Conservation (phyloP, 2,329 filamentous ascomycete genomes). For the Nannizziopsis barbatae region DNA sequence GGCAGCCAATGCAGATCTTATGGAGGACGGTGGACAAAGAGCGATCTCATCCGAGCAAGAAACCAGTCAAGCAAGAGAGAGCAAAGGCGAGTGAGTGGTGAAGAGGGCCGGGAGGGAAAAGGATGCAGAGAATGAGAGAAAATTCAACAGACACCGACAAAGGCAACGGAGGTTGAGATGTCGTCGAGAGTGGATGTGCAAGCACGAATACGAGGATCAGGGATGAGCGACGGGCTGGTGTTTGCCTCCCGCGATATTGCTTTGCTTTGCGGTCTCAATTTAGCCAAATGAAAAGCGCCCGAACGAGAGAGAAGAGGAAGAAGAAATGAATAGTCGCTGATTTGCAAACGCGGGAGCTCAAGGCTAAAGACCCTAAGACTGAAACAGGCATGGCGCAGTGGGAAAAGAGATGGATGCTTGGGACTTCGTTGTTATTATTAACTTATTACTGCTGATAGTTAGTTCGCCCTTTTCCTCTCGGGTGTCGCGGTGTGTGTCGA, state of each 20-base stretch:
- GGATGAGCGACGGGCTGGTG: background rate
- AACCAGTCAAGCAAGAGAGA: background rate
- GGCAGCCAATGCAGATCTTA: too few relatives aligned
- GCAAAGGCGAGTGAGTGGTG: background rate
- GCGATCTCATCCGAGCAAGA: background rate
- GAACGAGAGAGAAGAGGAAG: background rate
- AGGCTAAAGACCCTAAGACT: background rate
- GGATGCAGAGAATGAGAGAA: background rate
- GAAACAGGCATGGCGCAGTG: slow-evolving; percentile 7
- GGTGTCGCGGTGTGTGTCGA: too few relatives aligned
- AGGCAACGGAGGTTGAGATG: background rate
- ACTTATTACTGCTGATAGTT: too few relatives aligned
- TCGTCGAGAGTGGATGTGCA: background rate
- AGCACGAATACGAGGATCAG: background rate
- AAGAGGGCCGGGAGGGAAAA: background rate
- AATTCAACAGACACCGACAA: background rate
- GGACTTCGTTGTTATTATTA: too few relatives aligned
- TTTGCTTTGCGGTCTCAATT: background rate
- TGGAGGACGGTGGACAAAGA: too few relatives aligned
- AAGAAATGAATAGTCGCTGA: background rate
- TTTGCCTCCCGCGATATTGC: background rate
- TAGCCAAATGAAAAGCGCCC: background rate
- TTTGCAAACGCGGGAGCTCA: too few relatives aligned
- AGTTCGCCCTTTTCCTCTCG: too few relatives aligned
- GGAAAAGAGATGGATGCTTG: background rate